Base-by-base conservation (phyloP, 306 rosid genomes). In the Glycine latifolia region DNA sequence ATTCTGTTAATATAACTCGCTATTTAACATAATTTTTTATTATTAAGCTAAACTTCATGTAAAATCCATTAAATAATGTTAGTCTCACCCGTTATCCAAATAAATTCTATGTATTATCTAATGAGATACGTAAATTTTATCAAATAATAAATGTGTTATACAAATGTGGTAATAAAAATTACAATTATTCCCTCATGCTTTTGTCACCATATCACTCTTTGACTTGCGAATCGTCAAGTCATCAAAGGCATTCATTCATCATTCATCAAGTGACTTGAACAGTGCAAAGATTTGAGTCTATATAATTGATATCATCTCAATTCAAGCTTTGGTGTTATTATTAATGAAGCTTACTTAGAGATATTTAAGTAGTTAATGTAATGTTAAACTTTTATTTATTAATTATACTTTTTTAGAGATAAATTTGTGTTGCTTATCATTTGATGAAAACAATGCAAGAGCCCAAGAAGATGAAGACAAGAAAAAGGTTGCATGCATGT, bases 391-490 rank as follows among this genome's bases (percentile, higher is more conserved):
- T 3, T 8, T 3, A 8, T 15, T 46, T 44, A 44, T 44, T 4
- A 31, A 67, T 20, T 20, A 20, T 7, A 1, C n/a, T 3, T 17
- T 7, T 26, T 33, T 11, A 10, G 12, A 13, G 52, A 54, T 16
- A 75, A 39, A 17, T 16, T 59, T 17, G 43, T 54, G 43, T 17
- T 46, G 15, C 4, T 12, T 33, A 39, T 48, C 3, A 7, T 50
- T 44, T 26, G 43, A 44, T 59, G 79, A 75, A 26, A 76, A 76
- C 14, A 10, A 48, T 44, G 50, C 16, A 62, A 76, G 12, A 46
- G 70, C 33, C 4, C 2, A 20, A 62, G 15, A 41, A 77, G 6
- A 65, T 49, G 39, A 48, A 48, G 3, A 77, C 52, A 77, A 49
- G 52, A 31, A 17, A 75, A n/a, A 1, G 16, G 63, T 65, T 33